A percentile compares a stretch with the other conserved stretches of the same genome.
phyloP scores from a whole-genome alignment of 2,329 filamentous ascomycete genomes.

The Triangularia setosa region DNA sequence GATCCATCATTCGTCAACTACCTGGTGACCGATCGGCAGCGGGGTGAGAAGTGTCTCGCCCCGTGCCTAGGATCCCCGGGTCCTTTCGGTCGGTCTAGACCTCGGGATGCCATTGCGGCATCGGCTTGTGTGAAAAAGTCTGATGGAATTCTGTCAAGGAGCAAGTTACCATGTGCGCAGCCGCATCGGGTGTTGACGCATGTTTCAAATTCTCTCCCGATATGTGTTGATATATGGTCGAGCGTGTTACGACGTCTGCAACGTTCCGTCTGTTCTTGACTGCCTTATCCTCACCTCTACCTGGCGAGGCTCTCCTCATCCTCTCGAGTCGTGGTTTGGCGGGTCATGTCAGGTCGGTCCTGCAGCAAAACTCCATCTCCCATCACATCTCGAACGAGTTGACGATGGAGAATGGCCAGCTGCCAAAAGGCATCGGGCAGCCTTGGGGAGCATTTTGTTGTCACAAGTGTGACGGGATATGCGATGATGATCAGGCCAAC shows the following conservation, averaged over 20 bases:
- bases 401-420: not conserved
- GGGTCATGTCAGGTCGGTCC: not conserved
- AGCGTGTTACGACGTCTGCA: not conserved
- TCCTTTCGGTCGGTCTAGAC: not conserved
- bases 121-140: not conserved
- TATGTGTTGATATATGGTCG: not conserved
- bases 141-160: not conserved
- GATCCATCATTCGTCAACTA: not conserved
- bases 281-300: not conserved
- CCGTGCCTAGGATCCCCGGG: not conserved
- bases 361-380: not conserved
- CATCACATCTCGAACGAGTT: not conserved
- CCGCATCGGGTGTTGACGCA: not conserved
- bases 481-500: constrained; percentile 6
- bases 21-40: not conserved
- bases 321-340: not conserved
- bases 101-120: not conserved
- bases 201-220: not conserved
- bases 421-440: constrained; percentile 15
- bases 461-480: constrained; percentile 7
- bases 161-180: not conserved
- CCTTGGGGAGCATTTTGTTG: not conserved
- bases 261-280: not conserved
- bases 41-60: not conserved
- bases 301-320: not conserved